phyloP scores from a whole-genome alignment of 768 basidiomycete genomes.

The Phanerochaete sordida region DNA sequence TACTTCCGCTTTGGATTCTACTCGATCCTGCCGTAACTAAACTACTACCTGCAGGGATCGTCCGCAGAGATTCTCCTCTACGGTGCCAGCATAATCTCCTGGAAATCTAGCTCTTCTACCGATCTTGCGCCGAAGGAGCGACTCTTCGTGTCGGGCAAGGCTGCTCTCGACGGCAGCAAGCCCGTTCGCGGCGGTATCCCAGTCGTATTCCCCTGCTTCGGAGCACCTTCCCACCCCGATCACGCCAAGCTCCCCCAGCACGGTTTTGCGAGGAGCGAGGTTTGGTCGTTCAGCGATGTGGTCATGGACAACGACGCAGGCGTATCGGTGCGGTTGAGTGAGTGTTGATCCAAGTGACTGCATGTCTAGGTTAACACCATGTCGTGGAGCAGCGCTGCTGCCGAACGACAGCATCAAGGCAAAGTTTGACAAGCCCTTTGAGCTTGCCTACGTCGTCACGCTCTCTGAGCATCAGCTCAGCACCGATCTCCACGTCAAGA shows the following conservation, averaged over 20 bases:
- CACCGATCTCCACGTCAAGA: slow-evolving; percentile 79
- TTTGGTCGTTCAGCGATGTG: slow-evolving; percentile 65
- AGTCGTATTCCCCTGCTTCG: slow-evolving; percentile 86
- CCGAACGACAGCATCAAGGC: slow-evolving; percentile 56
- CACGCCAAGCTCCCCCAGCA: slow-evolving; percentile 77
- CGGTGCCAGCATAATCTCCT: slow-evolving; percentile 86
- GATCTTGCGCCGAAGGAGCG: slow-evolving; percentile 49
- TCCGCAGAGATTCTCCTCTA: slow-evolving; percentile 65
- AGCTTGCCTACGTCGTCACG: slow-evolving; percentile 78
- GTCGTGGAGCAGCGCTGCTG: slow-evolving; percentile 46
- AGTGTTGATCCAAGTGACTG: slow-evolving; percentile 22
- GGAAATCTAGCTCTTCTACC: slow-evolving; percentile 53
- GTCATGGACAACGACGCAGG: slow-evolving; percentile 65
- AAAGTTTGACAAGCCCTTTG: slow-evolving; percentile 58
- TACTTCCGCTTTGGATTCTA: slow-evolving; percentile 17
- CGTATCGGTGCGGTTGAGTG: slow-evolving; percentile 79
- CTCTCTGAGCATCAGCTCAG: slow-evolving; percentile 68
- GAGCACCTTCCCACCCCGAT: slow-evolving; percentile 71
- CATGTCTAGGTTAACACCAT: not conserved
- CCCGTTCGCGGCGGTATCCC: slow-evolving; percentile 60
- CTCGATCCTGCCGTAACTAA: not conserved
- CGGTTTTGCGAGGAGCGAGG: slow-evolving; percentile 81
- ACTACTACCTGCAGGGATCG: slow-evolving; percentile 49
- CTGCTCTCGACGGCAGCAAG: slow-evolving; percentile 76
- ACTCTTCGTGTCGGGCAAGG: slow-evolving; percentile 80